Percentiles rank a stretch among this genome's conserved stretches.
These are phyloP conservation scores for Penicillium concentricum DNA, from an alignment of 2,329 filamentous ascomycete species.

Conservation along the genomic window DNA sequence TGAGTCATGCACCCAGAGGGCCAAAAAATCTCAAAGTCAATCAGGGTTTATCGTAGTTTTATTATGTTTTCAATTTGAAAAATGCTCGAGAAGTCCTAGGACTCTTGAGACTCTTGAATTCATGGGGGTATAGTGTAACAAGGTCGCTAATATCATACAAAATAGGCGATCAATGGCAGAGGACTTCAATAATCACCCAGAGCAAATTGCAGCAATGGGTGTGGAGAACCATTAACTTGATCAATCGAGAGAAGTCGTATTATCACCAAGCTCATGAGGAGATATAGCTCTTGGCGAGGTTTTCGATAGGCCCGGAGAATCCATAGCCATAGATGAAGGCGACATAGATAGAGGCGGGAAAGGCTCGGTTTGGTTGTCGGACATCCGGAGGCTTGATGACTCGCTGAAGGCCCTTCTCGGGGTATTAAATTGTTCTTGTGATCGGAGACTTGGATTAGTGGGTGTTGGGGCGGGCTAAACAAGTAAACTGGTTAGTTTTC, in stretches of 20 bases:
- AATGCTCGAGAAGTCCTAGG: background rate
- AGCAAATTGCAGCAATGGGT: background rate
- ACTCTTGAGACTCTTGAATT: conserved; percentile 5
- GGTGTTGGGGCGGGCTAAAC: conserved; percentile 9
- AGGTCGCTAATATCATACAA: conserved; percentile 10
- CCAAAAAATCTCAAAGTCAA: too few species aligned
- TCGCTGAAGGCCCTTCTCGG: conserved; percentile 8
- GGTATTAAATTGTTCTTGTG: conserved; percentile 6
- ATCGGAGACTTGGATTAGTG: conserved; percentile 5
- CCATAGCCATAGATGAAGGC: conserved; percentile 4
- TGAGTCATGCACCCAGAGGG: too few species aligned
- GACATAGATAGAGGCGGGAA: conserved; percentile 32
- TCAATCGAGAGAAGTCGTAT: background rate
- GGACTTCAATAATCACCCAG: background rate
- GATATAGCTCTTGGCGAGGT: conserved; percentile 12
- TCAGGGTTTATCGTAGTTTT: background rate
- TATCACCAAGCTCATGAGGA: conserved; percentile 1
- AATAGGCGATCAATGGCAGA: background rate
- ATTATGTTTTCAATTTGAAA: background rate
- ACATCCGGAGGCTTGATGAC: conserved; percentile 16
- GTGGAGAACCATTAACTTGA: background rate
- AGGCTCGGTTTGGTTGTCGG: conserved; percentile 30
- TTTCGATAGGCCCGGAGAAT: conserved; percentile 1
- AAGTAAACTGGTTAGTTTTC: background rate
- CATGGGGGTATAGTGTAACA: conserved; percentile 8